Evolutionary conservation across 352 stramenopile species (phyloP), one percentile per base, ranked within the genome.

Genomic region (Pythium rishiriense): DNA sequence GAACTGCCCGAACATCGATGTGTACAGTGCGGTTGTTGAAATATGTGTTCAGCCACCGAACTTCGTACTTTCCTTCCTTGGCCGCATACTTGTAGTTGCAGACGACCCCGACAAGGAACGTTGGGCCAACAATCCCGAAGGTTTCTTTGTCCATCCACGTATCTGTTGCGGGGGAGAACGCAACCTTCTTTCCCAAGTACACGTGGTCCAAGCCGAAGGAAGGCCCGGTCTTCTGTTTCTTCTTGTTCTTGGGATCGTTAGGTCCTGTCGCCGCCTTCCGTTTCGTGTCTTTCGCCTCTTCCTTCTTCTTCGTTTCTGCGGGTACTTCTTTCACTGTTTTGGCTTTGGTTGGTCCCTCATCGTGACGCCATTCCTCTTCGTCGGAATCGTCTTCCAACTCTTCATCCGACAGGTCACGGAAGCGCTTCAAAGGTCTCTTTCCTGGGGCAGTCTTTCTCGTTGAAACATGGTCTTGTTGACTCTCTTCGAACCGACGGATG

Each of bases 151-250:
- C 47, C 47, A 53, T 39, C 47, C 24, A 53, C 28, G 10, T 39
- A 24, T 37, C 47, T 53, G 47, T 10, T 53, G 47, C 47, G 19
- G 47, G 47, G 15, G 47, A 53, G 47, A 39, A 53, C 12, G 47
- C 25, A 53, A 53, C 47, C 47, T 53, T 53, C 25, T 53, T 53
- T 21, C 28, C 28, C 24, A 37, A 24, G 47, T 53, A 53, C 25
- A 53, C 5, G 24, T 22, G 47, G 47, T 53, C 47, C 22, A 53
- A 14, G 24, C 28, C 25, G 21, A 53, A 53, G 1, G 9, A 17
- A n/a, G 43, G n/a, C 43, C 21, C 14, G 11, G 19, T 50, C 43
- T 50, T 50, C 43, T 14, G 21, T 29, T 50, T 50, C 25, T 29
- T 50, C 43, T 50, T 28, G 24, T 53, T 53, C 47, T 53, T 53